These are phyloP conservation scores for Diutina siamensis DNA, from an alignment of 1,139 yeast species.

Conservation along the genomic window DNA sequence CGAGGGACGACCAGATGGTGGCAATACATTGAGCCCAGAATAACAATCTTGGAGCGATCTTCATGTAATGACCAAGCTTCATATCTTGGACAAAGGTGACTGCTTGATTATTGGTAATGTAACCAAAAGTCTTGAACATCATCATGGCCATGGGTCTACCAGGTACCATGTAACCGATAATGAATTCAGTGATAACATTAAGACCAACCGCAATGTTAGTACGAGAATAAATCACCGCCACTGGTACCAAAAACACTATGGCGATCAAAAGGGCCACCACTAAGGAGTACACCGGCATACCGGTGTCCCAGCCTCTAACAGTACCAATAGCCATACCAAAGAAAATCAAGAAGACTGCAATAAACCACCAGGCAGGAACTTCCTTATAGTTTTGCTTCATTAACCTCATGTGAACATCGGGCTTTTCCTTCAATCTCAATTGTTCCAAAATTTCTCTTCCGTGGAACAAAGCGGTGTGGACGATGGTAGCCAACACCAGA, in stretches of 20 bases:
- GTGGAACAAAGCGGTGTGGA: conserved; percentile 45
- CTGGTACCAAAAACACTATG: conserved; percentile 30
- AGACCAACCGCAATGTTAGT: conserved; percentile 36
- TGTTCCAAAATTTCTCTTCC: conserved; percentile 39
- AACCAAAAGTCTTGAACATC: conserved; percentile 36
- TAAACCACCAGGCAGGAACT: conserved; percentile 62
- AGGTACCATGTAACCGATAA: conserved; percentile 36
- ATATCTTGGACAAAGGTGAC: conserved; percentile 40
- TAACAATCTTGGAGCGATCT: conserved; percentile 33
- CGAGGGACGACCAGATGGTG: conserved; percentile 34
- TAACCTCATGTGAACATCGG: conserved; percentile 53
- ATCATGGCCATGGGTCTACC: conserved; percentile 38
- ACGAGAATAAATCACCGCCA: conserved; percentile 29
- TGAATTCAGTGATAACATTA: conserved; percentile 34
- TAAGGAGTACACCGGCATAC: conserved; percentile 29
- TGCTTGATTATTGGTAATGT: conserved; percentile 44
- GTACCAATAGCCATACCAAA: conserved; percentile 26
- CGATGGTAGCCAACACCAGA: conserved; percentile 43
- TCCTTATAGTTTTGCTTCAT: conserved; percentile 45
- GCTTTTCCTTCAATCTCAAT: conserved; percentile 31
- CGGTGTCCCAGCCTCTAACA: conserved; percentile 24
- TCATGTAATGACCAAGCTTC: conserved; percentile 46
- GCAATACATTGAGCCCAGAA: conserved; percentile 36
- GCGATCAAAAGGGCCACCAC: conserved; percentile 31
- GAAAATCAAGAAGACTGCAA: conserved; percentile 30